phyloP scores from a whole-genome alignment of 768 basidiomycete genomes.

The Psilocybe azurescens region DNA sequence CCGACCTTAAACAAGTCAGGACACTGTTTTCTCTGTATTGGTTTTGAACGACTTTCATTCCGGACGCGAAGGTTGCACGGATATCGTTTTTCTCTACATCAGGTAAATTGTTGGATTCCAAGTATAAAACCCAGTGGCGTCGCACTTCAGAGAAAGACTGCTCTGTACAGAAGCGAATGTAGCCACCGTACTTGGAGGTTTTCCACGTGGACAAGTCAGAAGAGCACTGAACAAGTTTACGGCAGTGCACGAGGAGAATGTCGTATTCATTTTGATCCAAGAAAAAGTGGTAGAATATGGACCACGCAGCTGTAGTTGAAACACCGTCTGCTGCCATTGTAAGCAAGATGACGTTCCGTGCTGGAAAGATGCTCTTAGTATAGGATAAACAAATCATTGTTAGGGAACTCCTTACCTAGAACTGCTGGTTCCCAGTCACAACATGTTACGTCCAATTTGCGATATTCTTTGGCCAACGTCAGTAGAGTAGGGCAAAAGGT shows the following conservation, averaged over 20 bases:
- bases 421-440: conserved; percentile 55
- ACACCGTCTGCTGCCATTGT: conserved; percentile 44
- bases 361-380: conserved; percentile 29
- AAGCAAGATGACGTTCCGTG: conserved; percentile 53
- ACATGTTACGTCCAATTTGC: conserved; percentile 53
- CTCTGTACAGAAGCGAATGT: conserved; percentile 43
- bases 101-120: conserved; percentile 30
- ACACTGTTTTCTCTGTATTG: background rate
- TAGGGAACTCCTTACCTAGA: conserved; percentile 35
- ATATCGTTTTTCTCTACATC: conserved; percentile 23
- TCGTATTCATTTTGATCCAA: conserved; percentile 41
- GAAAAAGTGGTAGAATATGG: conserved; percentile 55
- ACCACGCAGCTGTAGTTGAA: conserved; percentile 36
- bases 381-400: background rate
- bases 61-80: conserved; percentile 23
- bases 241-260: conserved; percentile 44
- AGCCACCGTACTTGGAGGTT: conserved; percentile 37
- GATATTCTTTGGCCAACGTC: conserved; percentile 9
- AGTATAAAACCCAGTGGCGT: conserved; percentile 44
- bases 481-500: background rate
- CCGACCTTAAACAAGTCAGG: conserved; percentile 31
- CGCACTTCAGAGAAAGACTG: conserved; percentile 44
- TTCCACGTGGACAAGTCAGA: conserved; percentile 42
- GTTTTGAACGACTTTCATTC: conserved; percentile 24
- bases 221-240: conserved; percentile 39